Base-by-base conservation (phyloP, 176 grass and related monocot genomes). In the Olyra latifolia region DNA sequence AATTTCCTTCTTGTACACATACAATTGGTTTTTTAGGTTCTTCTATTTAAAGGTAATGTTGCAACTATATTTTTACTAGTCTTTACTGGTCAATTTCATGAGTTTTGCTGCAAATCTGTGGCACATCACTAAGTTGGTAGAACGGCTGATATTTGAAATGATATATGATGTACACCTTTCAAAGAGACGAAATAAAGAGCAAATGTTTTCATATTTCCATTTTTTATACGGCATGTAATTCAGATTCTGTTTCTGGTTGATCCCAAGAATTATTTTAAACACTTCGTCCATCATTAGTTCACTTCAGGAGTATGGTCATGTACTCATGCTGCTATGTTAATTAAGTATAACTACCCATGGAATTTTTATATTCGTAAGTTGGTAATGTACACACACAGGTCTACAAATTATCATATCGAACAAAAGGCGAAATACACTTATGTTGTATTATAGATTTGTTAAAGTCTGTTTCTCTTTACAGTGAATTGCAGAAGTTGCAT, bases 401-500 rank as follows among this genome's bases (percentile, higher is more conserved):
- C 48, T 76, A 47, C 23, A 39, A 61, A 29, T 10, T 62, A 23
- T 53, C 8, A 9, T 48, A 46, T 14, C 9, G 45, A 55, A 62
- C 25, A 47, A 28, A 62, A 66, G 8, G 11, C 15, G 30, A 65
- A 71, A 57, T 16, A 52, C 22, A 35, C 27, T 63, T 77, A 16
- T n/a, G 1, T 38, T 81, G 22, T 65, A 45, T 57, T 66, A 48
- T 22, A 78, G 40, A 44, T 20, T 57, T 39, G 11, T 69, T 93
- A 32, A 75, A 40, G 47, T n/a, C 28, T 55, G 27, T 71, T 49
- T 82, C 54, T 62, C 35, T 71, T 80, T 75, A 30, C 90, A 94
- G 92, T 75, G 92, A 94, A 87, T 81, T 94, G 70, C 95, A 94
- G 86, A 98, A 92, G 79, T 80, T 98, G 64, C 95, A 98, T 81